Base-by-base conservation (phyloP, 768 basidiomycete species). In the Macrolepiota fuliginosa region DNA sequence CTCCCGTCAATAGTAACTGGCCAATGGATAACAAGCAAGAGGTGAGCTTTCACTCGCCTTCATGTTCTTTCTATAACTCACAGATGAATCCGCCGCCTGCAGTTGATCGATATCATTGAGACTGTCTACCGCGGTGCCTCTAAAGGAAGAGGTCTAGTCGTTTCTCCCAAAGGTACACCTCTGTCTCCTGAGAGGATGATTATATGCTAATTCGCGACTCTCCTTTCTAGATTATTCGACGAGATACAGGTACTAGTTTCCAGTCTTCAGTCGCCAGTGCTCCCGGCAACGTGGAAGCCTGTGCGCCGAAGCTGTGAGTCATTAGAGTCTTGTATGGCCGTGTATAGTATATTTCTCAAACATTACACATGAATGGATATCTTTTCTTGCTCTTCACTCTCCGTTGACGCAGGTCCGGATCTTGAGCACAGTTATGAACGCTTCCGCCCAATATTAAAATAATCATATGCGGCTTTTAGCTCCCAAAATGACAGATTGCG, bases 1-100 rank as follows among this genome's bases (percentile, higher is more conserved):
- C 29, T 42, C 37, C 24, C 42, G 25, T 24, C 40, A 50, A 49
- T 67, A 98, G 97, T 74, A 98, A 98, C 73, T 98, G 97, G 97
- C 88, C 96, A 17, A 97, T 99, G 85, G 92, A 95, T 71, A 95
- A 96, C 74, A 97, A 98, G 71, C 96, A 98, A 77, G 97, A 98
- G 82, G 94, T 93, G 45, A 36, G 83, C 66, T 3, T 32, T 32
- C 29, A 32, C 29, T 7, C 13, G 3, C 47, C 12, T 2, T 10
- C n/a, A 42, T n/a, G 49, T 54, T 17, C 17, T 19, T 58, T 4
- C 2, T n/a, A 19, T 4, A 29, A 15, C 17, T 51, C 37, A 42
- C 3, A 39, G 54, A 17, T 42, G n/a, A 61, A 56, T 52, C 29
- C 27, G 6, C 32, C 29, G n/a, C 62, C 36, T 11, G 36, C 63